These are phyloP conservation scores for Neltuma alba DNA, from an alignment of 306 rosid genomes.

Conservation along the genomic window DNA sequence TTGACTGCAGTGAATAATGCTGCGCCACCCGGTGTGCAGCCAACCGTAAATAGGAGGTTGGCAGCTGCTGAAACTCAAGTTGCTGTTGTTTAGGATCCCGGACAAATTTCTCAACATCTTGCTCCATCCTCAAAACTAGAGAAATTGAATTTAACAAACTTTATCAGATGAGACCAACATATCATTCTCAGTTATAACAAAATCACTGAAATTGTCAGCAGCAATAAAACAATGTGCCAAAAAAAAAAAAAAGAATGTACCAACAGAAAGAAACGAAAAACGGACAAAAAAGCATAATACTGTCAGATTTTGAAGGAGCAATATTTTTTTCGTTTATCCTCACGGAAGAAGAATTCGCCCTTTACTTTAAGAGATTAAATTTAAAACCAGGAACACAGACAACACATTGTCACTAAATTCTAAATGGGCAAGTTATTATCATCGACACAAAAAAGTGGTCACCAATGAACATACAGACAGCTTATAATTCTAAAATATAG, in stretches of 20 bases:
- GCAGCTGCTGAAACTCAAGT: slow-evolving; percentile 91
- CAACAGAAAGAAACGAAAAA: not conserved
- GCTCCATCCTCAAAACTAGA: slow-evolving; percentile 95
- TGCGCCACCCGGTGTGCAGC: slow-evolving; percentile 99
- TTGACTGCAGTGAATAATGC: slow-evolving; percentile 89
- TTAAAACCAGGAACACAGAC: not conserved
- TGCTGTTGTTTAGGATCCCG: slow-evolving; percentile 85
- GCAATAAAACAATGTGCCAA: slow-evolving; percentile 1
- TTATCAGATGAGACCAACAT: not conserved
- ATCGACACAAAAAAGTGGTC: not conserved
- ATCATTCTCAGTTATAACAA: slow-evolving; percentile 6
- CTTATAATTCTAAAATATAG: slow-evolving; percentile 3
- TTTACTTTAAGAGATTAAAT: not conserved
- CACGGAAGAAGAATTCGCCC: not conserved
- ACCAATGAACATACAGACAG: not conserved
- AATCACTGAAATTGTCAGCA: slow-evolving; percentile 10
- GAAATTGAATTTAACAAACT: slow-evolving; percentile 15
- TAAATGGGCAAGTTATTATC: not conserved
- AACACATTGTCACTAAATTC: slow-evolving; percentile 6
- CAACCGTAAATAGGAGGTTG: slow-evolving; percentile 91
- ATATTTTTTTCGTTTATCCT: not conserved
- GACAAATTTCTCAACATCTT: slow-evolving; percentile 87
- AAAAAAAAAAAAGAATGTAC: not conserved
- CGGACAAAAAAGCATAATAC: not conserved
- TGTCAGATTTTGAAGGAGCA: not conserved